Evolutionary conservation across 2,329 filamentous ascomycete genomes (phyloP).

Genomic region (Neurospora sp.): DNA sequence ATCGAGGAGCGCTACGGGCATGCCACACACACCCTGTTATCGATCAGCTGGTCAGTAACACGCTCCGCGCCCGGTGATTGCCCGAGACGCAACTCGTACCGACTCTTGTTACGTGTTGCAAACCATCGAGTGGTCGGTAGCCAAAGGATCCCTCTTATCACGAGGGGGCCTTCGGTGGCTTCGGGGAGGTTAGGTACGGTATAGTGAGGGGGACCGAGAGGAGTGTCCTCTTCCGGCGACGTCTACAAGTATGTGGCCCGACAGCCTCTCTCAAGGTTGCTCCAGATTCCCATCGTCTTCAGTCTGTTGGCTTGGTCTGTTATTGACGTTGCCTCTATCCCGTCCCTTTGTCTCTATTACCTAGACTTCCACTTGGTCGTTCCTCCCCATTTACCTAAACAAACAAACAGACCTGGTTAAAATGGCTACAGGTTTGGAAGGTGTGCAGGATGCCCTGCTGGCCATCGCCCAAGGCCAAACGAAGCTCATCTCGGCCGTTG

Average conservation of each 20-base stretch:
- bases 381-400: neutral
- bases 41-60: slow-evolving; percentile 15
- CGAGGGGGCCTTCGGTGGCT: neutral
- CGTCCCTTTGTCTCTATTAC: neutral
- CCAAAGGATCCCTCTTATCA: neutral
- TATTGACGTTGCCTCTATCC: neutral
- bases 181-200: neutral
- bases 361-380: neutral
- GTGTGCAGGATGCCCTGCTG: slow-evolving; percentile 23
- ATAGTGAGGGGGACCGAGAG: neutral
- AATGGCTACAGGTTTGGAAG: slow-evolving; percentile 23
- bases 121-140: neutral
- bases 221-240: neutral
- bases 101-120: slow-evolving; percentile 1
- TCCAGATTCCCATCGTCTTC: neutral
- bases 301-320: neutral
- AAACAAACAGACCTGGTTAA: neutral
- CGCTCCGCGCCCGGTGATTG: neutral
- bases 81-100: neutral
- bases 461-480: slow-evolving; percentile 32
- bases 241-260: neutral
- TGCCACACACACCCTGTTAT: slow-evolving; percentile 10
- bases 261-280: neutral
- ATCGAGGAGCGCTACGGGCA: slow-evolving; percentile 3
- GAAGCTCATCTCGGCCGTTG: slow-evolving; percentile 30